Evolutionary conservation across 2,329 filamentous ascomycete genomes (phyloP), one percentile per base, ranked within the genome.

Genomic region (Bretziella fagacearum): DNA sequence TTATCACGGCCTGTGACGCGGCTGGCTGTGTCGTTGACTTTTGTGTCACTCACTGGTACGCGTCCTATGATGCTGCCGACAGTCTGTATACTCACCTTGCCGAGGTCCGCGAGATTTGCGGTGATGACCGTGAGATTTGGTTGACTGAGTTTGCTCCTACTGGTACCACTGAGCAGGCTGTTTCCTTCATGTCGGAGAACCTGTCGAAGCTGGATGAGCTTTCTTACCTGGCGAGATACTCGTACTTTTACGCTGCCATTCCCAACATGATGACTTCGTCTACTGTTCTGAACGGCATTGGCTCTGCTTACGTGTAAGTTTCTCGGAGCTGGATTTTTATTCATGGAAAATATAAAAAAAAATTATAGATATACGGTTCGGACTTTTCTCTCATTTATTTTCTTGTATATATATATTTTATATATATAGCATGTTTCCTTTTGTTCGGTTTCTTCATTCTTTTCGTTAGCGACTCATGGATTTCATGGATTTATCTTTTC

Each of bases 31-130:
- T 61, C 30, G 67, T 70, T 50, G 73, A 79, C 60, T 78, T 77
- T 59, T 69, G 75, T 60, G 65, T 68, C 57, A 64, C 74, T 39
- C 77, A 81, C 63, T 80, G 75, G 74, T 81, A 81, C 62, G 70
- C 69, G 42, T 59, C 60, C 33, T 62, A 68, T 13, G 57, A 64
- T 45, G 66, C 66, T 48, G 57, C 62, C 22, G 59, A 67, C 35
- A 64, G 62, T 51, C 75, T 81, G 60, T 71, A 77, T 53, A 51
- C 57, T 32, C 73, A 79, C 59, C 56, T 79, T 47, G 53, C 63
- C 51, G 51, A 64, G 25, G 69, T 70, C 51, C 54, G 69, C 57
- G 48, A 61, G 32, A 56, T 60, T 51, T 73, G 70, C 58, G 44
- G 44, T 26, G 56, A 60, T 36, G 62, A 59, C 56, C 68, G 68